Evolutionary conservation across 163 green algal genomes (phyloP), one percentile per base, ranked within the genome.

Genomic region (Coccomyxa subellipsoidea): DNA sequence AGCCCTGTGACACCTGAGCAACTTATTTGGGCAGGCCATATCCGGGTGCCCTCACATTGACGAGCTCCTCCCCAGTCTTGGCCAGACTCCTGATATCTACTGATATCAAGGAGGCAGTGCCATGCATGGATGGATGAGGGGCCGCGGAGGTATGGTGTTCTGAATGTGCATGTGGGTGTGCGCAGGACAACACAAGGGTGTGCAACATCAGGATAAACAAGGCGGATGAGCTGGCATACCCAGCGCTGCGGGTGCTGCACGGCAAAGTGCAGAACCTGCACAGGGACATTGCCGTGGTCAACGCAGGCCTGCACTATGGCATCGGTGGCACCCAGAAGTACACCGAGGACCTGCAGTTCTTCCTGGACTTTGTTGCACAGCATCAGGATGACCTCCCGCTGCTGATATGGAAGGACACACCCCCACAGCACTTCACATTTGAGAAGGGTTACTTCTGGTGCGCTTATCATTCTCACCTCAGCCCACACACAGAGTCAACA

Each of bases 401-500:
- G 31, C 72, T 78, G 27, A 78, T 78, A 15, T 78, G 72, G 72
- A 47, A 40, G 35, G 72, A 78, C 72, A 78, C 72, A 31, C 72
- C 72, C 27, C 72, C 72, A 5, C 72, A 78, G 10, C 72, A 78
- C 72, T 78, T 78, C 32, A n/a, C 29, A 40, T 78, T 31, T n/a
- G 72, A 78, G 6, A 38, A 32, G 72, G 72, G 72, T 31, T 78
- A 78, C 66, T 73, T 73, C 27, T 73, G 66, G 66, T 73, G 66
- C 31, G 66, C 29, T 18, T 18, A 29, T 12, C 47, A 66, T 12
- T 18, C 47, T 66, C 47, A n/a, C n/a, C n/a, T n/a, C n/a, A n/a
- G n/a, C n/a, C n/a, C n/a, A n/a, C n/a, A n/a, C n/a, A n/a, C n/a
- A n/a, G n/a, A n/a, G n/a, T n/a, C n/a, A n/a, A n/a, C n/a, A n/a